Base-by-base conservation (phyloP, 169 alveolate genomes). In the Eimeria necatrix region DNA sequence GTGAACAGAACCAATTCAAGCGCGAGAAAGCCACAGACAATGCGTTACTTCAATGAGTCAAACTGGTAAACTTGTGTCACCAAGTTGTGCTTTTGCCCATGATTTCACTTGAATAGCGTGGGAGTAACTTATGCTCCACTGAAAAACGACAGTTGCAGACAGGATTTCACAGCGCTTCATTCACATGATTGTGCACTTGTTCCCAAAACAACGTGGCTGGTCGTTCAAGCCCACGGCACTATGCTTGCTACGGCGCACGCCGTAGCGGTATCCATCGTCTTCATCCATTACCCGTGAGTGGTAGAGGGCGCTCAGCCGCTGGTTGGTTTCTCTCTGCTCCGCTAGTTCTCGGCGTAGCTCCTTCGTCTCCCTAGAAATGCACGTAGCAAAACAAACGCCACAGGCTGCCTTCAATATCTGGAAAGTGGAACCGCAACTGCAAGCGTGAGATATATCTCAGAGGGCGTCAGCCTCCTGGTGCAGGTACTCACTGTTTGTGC, bases 331-430 rank as follows among this genome's bases (percentile, higher is more conserved):
- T 41, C 94, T 78, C 70, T 90, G 88, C 56, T 90, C 90, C 48
- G 85, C 89, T 83, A 90, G 49, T 24, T 73, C 94, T 4, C 94
- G 94, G n/a, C 94, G 89, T 46, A 90, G 83, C 12, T 90, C 90
- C 61, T 90, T 80, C 0, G 94, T 60, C 90, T 90, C 94, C 81
- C 94, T 90, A 81, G 20, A 18, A 18, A n/a, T 70, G 10, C n/a
- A n/a, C 51, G 41, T 26, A 5, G 18, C 14, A 71, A 83, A 61
- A 32, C 32, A 26, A 51, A 26, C 64, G 5, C 0, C 8, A 3
- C 41, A 18, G 51, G 70, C 74, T 26, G 16, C 52, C n/a, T 8
- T 32, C 18, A 9, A 24, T 60, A 14, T 14, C 16, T 10, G n/a
- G 8, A 26, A 10, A 9, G 12, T 32, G n/a, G 7, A 10, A 48